These are phyloP conservation scores for Theobroma grandiflorum DNA, from an alignment of 441 rosid species.

Conservation along the genomic window DNA sequence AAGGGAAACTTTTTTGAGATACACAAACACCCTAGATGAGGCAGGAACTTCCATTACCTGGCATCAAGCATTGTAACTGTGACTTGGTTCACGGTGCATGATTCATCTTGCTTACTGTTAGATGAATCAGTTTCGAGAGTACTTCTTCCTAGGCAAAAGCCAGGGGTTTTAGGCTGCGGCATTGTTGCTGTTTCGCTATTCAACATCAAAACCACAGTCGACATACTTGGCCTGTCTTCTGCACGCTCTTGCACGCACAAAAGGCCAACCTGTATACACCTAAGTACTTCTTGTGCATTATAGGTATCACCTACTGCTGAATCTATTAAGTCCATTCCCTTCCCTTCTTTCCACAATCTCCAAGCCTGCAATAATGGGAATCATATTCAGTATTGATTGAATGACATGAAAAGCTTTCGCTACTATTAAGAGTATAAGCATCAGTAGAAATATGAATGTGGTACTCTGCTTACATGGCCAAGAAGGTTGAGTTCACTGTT, in stretches of 20 bases:
- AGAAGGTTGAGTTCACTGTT: conserved; percentile 57
- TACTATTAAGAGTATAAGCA: not conserved
- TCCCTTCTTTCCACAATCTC: conserved; percentile 74
- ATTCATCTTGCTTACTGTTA: conserved; percentile 59
- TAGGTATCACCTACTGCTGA: conserved; percentile 40
- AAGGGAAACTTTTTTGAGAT: conserved; percentile 3
- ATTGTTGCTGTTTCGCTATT: conserved; percentile 65
- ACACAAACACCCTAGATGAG: conserved; percentile 18
- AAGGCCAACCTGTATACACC: conserved; percentile 83
- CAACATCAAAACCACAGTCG: conserved; percentile 65
- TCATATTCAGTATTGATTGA: not conserved
- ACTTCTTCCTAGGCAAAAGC: conserved; percentile 67
- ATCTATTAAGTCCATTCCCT: conserved; percentile 58
- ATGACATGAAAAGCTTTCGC: not conserved
- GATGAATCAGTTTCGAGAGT: conserved; percentile 69
- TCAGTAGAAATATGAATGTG: not conserved
- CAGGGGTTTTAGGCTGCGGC: conserved; percentile 72
- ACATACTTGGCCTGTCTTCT: conserved; percentile 75
- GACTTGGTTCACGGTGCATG: conserved; percentile 81
- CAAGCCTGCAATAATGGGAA: conserved; percentile 53
- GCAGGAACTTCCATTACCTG: conserved; percentile 38
- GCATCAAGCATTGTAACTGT: conserved; percentile 74
- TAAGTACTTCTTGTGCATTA: conserved; percentile 53
- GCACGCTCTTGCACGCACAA: conserved; percentile 79
- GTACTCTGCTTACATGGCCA: conserved; percentile 63